Conservation (phyloP, 768 basidiomycete genomes). For the Tubosaeta sp. region DNA sequence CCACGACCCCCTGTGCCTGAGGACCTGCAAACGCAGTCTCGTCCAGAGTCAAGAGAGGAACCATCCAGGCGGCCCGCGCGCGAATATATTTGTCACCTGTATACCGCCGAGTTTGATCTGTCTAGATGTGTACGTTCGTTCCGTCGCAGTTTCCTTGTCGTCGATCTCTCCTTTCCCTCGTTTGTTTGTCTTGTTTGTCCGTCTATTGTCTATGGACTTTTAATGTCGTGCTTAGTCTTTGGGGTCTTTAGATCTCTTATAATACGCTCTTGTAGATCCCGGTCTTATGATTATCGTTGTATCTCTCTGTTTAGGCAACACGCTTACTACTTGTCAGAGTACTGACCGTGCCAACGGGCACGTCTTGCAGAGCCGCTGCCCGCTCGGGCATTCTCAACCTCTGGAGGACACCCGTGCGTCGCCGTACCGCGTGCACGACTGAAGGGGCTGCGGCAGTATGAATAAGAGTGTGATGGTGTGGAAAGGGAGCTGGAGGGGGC, state of each 20-base stretch:
- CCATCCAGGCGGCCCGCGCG: slow-evolving; percentile 12
- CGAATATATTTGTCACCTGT: slow-evolving; percentile 6
- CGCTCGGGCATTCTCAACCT: no score
- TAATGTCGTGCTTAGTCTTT: not conserved
- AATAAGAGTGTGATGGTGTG: slow-evolving; percentile 67
- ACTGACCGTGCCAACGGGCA: no score
- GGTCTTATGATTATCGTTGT: slow-evolving; percentile 1
- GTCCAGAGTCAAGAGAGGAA: slow-evolving; percentile 26
- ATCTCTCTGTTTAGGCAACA: no score
- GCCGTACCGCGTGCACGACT: no score
- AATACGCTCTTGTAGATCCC: slow-evolving; percentile 3
- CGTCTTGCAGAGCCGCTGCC: no score
- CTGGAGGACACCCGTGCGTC: no score
- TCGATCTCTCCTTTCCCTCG: not conserved
- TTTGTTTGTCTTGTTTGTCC: not conserved
- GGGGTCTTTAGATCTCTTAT: slow-evolving; percentile 7
- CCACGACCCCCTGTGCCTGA: slow-evolving; percentile 24
- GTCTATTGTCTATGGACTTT: not conserved
- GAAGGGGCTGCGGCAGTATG: slow-evolving; percentile 68
- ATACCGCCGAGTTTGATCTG: not conserved
- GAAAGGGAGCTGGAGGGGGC: slow-evolving; percentile 56
- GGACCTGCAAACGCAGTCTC: slow-evolving; percentile 24
- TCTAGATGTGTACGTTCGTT: not conserved
- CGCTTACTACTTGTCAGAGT: no score
- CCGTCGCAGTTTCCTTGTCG: not conserved